Base-by-base conservation (phyloP, 2,329 filamentous ascomycete genomes). In the Curvularia hawaiiensis region DNA sequence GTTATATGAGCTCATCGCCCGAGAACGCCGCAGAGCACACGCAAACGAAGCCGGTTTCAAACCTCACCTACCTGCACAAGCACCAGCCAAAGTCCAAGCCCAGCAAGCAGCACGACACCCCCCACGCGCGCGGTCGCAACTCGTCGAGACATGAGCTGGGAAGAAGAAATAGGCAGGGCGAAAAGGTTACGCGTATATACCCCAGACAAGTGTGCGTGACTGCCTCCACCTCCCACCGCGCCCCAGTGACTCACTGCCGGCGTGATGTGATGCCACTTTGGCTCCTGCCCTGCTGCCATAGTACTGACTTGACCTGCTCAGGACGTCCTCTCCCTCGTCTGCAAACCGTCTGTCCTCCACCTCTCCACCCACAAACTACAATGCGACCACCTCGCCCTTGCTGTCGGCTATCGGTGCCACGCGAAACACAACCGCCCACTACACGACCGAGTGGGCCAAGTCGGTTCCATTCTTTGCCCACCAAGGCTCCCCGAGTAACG, bases 381-480 rank as follows among this genome's bases (percentile, higher is more conserved):
- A 76, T 73, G 74, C 73, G 22, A 73, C 73, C 47, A 75, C 73
- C 30, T 76, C 76, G 18, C 75, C 76, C 18, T 70, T 77, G 38
- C 66, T 77, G 51, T 73, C 74, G 61, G 76, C 74, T 54, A 67
- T 78, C 54, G 73, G 74, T 58, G 72, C 74, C 61, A 75, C 73
- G 39, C 71, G 74, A 58, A 69, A 62, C 41, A 66, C 73, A 18
- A 71, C 75, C 40, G 69, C 73, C 12, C 75, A 77, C 31, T 76
- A 77, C 62, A 77, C 75, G 39, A 77, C 73, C 64, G 79, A 81
- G 73, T 81, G 79, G 79, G 77, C 79, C 55, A 79, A 78, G 75
- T 79, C 72, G 31, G 73, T 75, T 41, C 78, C 66, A 30, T 77
- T 68, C 75, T 78, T 77, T 71, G 74, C 63, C 65, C 76, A 73